Base-by-base conservation (phyloP, 2,329 filamentous ascomycete species). In the Fusarium dlaminii region DNA sequence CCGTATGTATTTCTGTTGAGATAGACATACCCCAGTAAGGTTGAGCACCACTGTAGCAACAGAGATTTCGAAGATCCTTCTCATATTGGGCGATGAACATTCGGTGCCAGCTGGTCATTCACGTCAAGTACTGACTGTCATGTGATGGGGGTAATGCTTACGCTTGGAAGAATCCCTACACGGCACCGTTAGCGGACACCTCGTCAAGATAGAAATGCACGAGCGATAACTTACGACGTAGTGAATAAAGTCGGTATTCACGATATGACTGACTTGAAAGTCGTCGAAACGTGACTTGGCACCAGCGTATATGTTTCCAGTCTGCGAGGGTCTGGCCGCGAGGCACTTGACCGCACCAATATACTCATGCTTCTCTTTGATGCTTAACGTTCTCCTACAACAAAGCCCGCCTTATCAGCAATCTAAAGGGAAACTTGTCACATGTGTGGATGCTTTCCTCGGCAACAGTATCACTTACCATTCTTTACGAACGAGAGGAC, bases 251-350 rank as follows among this genome's bases (percentile, higher is more conserved):
- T 55, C 52, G 4, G 52, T 55, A 24, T 55, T 29, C 11, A 40
- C 52, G 15, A 55, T 55, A 20, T 55, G 52, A 3, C 34, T 55
- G 22, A 30, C 14, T 42, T 55, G 36, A 14, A 55, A 55, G 12
- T 55, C 52, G 3, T 55, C 52, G 3, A n/a, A 55, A 4, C 52
- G 52, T 3, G 52, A 55, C 0, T 55, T 55, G 6, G 52, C 52
- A 14, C 52, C 36, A 1, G 34, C 36, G 6, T 40, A 55, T 1
- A 55, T 30, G 27, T 24, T 40, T 40, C 11, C 11, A 10, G 52
- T 55, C 36, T 40, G 34, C 2, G 52, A 42, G 0, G 52, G 27
- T 2, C 20, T 55, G 0, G 27, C 5, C 2, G 52, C 36, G 0
- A 55, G 36, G 6, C 52, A 40, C 36, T 24, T 55, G 20, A 55